Evolutionary conservation across 768 basidiomycete species (phyloP), one percentile per base, ranked within the genome.

Genomic region (Auriscalpium orientale): DNA sequence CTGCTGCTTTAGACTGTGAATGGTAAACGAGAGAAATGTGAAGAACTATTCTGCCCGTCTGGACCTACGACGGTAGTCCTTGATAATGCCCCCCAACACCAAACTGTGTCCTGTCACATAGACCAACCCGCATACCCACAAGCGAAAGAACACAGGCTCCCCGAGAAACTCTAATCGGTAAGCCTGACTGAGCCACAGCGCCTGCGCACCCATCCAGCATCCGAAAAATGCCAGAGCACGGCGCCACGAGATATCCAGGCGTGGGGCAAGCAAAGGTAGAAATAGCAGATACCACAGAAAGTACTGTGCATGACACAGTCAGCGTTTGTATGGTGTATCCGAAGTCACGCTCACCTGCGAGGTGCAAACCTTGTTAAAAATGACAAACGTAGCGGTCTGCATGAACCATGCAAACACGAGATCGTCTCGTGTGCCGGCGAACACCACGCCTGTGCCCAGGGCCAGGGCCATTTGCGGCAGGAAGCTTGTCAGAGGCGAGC

Each of bases 321-420:
- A 50, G 46, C 36, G 49, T 38, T 21, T 47, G 34, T 51, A 40
- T 52, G 46, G 51, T 33, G 28, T 49, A 48, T 49, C 37, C 12
- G 66, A 67, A 46, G 61, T 5, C 13, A 28, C 11, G 67, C 76
- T 60, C 62, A 90, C 92, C 78, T 95, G 93, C 0, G 94, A 97
- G 0, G 97, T 99, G 79, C 95, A 97, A 51, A 99, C 97, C 70
- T 95, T 95, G 70, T 98, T 99, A 75, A 98, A 95, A 8, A 92
- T 72, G n/a, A 98, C 95, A 65, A 99, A 98, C 0, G 80, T 73
- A 38, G 79, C 79, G 2, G 97, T 98, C 70, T 98, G 95, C 12
- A 95, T 77, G 66, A 97, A 93, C 90, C 91, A 95, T 3, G 88
- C 77, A 60, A 94, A 87, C 8, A 83, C 77, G 3, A 98, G 74